phyloP scores from a whole-genome alignment of 2,329 filamentous ascomycete species.

The Fusarium anthophilum region DNA sequence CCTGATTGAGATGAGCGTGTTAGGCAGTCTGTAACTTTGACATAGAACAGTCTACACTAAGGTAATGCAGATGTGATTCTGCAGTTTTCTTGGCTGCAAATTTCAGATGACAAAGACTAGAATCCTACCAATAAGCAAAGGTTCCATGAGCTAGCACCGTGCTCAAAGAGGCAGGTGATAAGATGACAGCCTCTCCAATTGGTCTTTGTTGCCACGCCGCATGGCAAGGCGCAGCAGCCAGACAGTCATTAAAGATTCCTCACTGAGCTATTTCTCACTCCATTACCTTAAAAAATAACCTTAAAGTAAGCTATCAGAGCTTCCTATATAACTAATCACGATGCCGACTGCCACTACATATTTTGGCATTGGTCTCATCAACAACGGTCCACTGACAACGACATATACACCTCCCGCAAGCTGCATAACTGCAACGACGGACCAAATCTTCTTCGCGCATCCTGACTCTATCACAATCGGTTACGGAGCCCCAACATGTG shows the following conservation, averaged over 20 bases:
- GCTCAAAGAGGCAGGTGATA: neutral
- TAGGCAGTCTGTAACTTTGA: neutral
- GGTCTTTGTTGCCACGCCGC: neutral
- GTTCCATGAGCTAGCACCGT: rapidly evolving
- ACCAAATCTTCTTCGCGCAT: neutral
- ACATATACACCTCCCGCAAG: conserved; percentile 39
- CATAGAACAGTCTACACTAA: neutral
- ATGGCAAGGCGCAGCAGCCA: neutral
- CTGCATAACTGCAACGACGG: conserved; percentile 23
- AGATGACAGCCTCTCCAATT: too few species aligned
- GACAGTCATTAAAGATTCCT: neutral
- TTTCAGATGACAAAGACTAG: neutral
- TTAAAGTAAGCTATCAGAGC: neutral
- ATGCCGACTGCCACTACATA: conserved; percentile 40
- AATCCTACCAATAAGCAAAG: neutral
- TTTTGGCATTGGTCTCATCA: conserved; percentile 35
- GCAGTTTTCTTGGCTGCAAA: neutral
- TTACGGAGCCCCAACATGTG: neutral
- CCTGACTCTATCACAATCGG: neutral
- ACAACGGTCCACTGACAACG: conserved; percentile 45
- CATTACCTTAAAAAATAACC: neutral
- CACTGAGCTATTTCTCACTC: neutral
- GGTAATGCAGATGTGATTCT: neutral
- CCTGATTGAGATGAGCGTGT: too few species aligned
- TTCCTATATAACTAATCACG: neutral